A percentile compares a stretch with the other conserved stretches of the same genome.
Conservation (phyloP, 306 rosid genomes). For the Gynostemma pentaphyllum region DNA sequence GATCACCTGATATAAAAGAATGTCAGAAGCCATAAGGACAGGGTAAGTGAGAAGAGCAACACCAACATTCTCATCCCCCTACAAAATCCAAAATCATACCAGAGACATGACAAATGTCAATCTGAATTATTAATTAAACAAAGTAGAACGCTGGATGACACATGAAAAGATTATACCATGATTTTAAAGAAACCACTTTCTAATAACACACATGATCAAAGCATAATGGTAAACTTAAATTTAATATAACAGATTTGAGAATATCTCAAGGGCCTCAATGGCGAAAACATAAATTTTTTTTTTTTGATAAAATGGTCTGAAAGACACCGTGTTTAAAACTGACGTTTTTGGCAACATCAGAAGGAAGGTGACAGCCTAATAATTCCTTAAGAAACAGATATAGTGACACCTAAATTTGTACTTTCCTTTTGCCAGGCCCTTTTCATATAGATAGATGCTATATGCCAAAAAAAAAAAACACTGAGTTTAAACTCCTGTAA, state of each 20-base stretch:
- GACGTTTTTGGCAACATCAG: not conserved
- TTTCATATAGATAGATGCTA: not conserved
- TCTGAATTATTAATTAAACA: not conserved
- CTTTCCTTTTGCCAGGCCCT: not conserved
- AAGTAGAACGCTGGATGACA: not conserved
- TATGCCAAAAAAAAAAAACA: not conserved
- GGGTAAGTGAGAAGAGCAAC: conserved; percentile 96
- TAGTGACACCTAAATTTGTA: not conserved
- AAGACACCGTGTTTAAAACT: not conserved
- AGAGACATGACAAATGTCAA: not conserved
- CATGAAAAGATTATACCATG: not conserved
- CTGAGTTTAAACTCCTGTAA: too few relatives aligned
- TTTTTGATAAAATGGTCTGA: not conserved
- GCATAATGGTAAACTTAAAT: not conserved
- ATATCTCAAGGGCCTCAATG: not conserved
- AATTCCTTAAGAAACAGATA: not conserved
- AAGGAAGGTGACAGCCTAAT: too few relatives aligned
- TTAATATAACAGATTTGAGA: not conserved
- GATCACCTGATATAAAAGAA: conserved; percentile 87
- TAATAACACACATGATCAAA: not conserved
- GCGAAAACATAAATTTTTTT: too few relatives aligned
- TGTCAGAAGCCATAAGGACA: conserved; percentile 97
- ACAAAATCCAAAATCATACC: conserved; percentile 25
- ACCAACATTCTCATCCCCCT: conserved; percentile 98
- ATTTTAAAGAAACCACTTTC: not conserved